phyloP scores from a whole-genome alignment of 768 basidiomycete species.

The Scleroderma citrinum region DNA sequence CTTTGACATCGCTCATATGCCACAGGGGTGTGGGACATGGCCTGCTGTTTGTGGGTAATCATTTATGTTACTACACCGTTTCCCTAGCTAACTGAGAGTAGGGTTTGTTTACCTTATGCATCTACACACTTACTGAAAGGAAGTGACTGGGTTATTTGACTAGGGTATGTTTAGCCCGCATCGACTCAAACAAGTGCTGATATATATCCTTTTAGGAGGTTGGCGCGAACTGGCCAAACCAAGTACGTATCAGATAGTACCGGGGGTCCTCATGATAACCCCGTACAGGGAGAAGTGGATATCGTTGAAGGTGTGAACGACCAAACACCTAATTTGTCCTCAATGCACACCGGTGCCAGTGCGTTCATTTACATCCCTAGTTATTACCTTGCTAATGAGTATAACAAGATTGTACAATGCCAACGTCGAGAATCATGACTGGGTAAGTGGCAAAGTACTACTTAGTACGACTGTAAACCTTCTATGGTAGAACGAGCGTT shows the following conservation, averaged over 20 bases:
- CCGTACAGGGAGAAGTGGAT: slow-evolving; percentile 25
- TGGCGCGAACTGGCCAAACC: slow-evolving; percentile 21
- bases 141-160: not conserved
- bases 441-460: slow-evolving; percentile 19
- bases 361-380: not conserved
- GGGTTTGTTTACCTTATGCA: slow-evolving; percentile 17
- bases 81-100: slow-evolving; percentile 3
- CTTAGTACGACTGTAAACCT: slow-evolving; percentile 2
- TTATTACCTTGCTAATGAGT: not conserved
- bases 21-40: slow-evolving; percentile 36
- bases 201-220: slow-evolving; percentile 15
- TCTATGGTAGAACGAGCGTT: slow-evolving; percentile 7
- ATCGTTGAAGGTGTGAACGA: slow-evolving; percentile 31
- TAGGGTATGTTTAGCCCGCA: slow-evolving; percentile 17
- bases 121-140: not conserved
- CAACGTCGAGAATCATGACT: slow-evolving; percentile 20
- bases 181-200: not conserved
- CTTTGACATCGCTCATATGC: slow-evolving; percentile 35
- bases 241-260: slow-evolving; percentile 3
- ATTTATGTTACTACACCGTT: not conserved
- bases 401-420: slow-evolving; percentile 26
- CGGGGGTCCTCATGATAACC: not conserved
- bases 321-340: slow-evolving; percentile 22
- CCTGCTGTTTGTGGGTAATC: slow-evolving; percentile 28
- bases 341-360: slow-evolving; percentile 25